A percentile compares a stretch with the other conserved stretches of the same genome.
phyloP scores from a whole-genome alignment of 1,284 basidiomycete genomes.

The Sporisorium exsertum region DNA sequence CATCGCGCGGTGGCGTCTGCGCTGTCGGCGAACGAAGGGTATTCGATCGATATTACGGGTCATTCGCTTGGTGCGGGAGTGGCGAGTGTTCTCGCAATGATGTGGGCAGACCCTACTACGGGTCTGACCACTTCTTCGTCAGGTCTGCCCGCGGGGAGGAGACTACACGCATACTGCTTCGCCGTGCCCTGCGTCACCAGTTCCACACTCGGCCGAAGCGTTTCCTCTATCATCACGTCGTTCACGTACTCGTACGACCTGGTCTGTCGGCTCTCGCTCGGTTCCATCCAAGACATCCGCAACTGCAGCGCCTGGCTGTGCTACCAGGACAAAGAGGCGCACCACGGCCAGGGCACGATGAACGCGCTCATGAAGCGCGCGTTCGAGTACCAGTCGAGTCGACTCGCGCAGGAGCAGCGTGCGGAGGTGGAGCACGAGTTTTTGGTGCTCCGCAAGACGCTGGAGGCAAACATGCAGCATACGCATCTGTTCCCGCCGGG shows the following conservation, averaged over 20 bases:
- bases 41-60: slow-evolving; percentile 74
- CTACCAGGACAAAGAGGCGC: slow-evolving; percentile 73
- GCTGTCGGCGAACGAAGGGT: slow-evolving; percentile 77
- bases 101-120: slow-evolving; percentile 78
- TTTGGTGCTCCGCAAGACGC: slow-evolving; percentile 80
- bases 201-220: slow-evolving; percentile 74
- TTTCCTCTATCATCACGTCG: slow-evolving; percentile 77
- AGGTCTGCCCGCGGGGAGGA: slow-evolving; percentile 76
- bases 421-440: slow-evolving; percentile 43
- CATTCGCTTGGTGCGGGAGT: slow-evolving; percentile 91
- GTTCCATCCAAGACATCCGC: slow-evolving; percentile 80
- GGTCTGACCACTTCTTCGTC: slow-evolving; percentile 43
- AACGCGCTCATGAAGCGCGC: slow-evolving; percentile 53
- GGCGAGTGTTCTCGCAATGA: slow-evolving; percentile 80
- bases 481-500: slow-evolving; percentile 82
- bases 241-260: slow-evolving; percentile 85
- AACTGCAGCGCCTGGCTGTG: slow-evolving; percentile 82
- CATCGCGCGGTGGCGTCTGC: slow-evolving; percentile 80
- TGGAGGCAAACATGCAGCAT: slow-evolving; percentile 85
- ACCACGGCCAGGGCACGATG: slow-evolving; percentile 30
- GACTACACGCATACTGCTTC: slow-evolving; percentile 81
- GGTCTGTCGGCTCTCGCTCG: slow-evolving; percentile 81
- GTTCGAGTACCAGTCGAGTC: slow-evolving; percentile 52
- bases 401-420: slow-evolving; percentile 12
- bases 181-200: slow-evolving; percentile 80